Evolutionary conservation across 139 green algal species (phyloP), one percentile per base, ranked within the genome.

Genomic region (Micractinium sp.): DNA sequence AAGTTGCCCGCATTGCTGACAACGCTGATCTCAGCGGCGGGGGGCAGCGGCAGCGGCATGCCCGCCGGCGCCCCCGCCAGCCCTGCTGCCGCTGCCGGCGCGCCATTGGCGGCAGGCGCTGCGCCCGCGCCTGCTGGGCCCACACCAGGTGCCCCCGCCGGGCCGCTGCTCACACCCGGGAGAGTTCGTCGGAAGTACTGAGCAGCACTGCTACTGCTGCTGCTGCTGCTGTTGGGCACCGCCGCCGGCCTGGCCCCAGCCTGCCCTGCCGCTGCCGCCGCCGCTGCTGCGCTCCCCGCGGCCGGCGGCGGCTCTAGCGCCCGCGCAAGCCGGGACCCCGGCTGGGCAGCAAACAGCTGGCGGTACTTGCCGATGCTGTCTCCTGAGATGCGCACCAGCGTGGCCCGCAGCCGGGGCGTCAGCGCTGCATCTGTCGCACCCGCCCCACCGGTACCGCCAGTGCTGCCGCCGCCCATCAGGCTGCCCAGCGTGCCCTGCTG

Each of bases 1-100:
- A 93, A 80, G 88, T 93, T 93, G 75, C 92, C 93, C 82, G 88
- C 85, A 60, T 85, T 61, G 78, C 33, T 81, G 22, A 87, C 35
- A 5, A 77, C 82, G 60, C 38, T 81, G 60, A 85, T 76, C n/a
- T 88, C 85, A 0, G 53, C 39, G 38, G 77, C 77, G 35, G 77
- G 20, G n/a, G 13, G 78, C 29, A 22, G 25, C 38, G 38, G 33
- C 53, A 36, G 85, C 69, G n/a, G 71, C 71, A 73, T 63, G 20
- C 39, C 39, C 14, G 69, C 36, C 27, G 85, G 74, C 15, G 75
- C 74, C 47, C 73, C 85, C 3, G 53, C 74, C 53, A 60, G 4
- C 1, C 56, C 36, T n/a, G 85, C 85, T 20, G 74, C 73, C 41
- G 85, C 85, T 14, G 53, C 74, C n/a, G 75, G 4, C 0, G 56